A percentile compares a stretch with the other conserved stretches of the same genome.
These are phyloP conservation scores for Fomitopsis palustris DNA, from an alignment of 1,284 basidiomycete genomes.

Conservation along the genomic window DNA sequence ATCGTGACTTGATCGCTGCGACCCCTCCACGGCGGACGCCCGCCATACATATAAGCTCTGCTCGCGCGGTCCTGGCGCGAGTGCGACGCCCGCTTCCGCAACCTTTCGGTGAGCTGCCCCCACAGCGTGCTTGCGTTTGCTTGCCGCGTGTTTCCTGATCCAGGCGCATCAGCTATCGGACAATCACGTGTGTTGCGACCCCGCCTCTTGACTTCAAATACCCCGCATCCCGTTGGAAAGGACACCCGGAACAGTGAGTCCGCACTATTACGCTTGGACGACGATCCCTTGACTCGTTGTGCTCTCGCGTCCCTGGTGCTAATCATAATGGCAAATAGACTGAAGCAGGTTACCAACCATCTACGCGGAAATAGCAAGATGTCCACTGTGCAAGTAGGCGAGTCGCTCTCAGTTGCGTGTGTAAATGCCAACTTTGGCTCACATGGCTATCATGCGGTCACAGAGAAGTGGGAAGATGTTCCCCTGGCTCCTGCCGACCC, in stretches of 20 bases:
- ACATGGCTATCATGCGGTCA: not conserved
- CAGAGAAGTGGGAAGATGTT: conserved; percentile 71
- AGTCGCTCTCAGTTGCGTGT: conserved; percentile 6
- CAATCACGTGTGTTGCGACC: conserved; percentile 3
- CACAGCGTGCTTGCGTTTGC: not conserved
- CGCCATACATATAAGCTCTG: conserved; percentile 4
- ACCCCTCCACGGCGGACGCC: not conserved
- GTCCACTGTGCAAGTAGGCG: conserved; percentile 42
- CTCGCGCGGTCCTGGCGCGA: not conserved
- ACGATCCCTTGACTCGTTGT: not conserved
- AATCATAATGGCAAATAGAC: conserved; percentile 24
- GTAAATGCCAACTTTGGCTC: not conserved
- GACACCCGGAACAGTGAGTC: not conserved
- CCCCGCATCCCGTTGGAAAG: not conserved
- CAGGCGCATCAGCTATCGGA: not conserved
- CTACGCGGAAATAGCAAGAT: conserved; percentile 18
- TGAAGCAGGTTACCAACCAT: conserved; percentile 26
- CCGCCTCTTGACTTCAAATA: conserved; percentile 1
- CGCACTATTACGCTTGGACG: not conserved
- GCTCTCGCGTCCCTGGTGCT: not conserved
- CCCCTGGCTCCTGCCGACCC: conserved; percentile 82
- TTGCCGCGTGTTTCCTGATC: not conserved
- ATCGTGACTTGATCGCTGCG: conserved; percentile 4
- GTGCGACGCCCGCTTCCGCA: not conserved
- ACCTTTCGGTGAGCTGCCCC: not conserved